A percentile compares a stretch with the other conserved stretches of the same genome.
Conservation (phyloP, 164 flowering plant genomes). For the Malania oleifera region DNA sequence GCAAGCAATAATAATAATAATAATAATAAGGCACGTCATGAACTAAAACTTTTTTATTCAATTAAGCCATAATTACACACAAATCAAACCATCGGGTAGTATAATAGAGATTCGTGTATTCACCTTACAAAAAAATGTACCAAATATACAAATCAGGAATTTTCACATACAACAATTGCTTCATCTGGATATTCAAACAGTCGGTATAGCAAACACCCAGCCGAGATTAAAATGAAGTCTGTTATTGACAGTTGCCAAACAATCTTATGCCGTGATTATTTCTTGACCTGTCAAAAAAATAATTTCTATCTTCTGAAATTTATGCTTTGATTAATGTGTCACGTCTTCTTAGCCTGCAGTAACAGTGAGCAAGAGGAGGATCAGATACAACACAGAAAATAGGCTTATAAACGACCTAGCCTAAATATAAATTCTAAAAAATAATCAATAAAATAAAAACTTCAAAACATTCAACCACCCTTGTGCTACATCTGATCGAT, state of each 20-base stretch:
- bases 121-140: constrained; percentile 7
- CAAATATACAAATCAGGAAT: constrained; percentile 9
- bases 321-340: background rate
- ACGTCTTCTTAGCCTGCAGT: constrained; percentile 30
- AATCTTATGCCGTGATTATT: background rate
- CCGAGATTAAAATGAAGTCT: background rate
- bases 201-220: background rate
- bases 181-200: background rate
- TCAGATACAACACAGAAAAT: no score
- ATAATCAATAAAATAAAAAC: background rate
- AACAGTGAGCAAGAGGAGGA: background rate
- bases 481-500: no score
- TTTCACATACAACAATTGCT: background rate
- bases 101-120: no score
- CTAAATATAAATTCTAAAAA: no score
- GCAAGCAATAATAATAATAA: no score
- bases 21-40: no score
- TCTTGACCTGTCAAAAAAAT: background rate
- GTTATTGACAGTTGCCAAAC: background rate
- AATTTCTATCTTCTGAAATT: background rate
- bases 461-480: no score
- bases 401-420: no score
- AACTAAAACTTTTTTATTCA: no score
- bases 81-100: no score
- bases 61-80: no score